Conservation (phyloP, 2,329 filamentous ascomycete species). For the Ophiostoma tasmaniense region DNA sequence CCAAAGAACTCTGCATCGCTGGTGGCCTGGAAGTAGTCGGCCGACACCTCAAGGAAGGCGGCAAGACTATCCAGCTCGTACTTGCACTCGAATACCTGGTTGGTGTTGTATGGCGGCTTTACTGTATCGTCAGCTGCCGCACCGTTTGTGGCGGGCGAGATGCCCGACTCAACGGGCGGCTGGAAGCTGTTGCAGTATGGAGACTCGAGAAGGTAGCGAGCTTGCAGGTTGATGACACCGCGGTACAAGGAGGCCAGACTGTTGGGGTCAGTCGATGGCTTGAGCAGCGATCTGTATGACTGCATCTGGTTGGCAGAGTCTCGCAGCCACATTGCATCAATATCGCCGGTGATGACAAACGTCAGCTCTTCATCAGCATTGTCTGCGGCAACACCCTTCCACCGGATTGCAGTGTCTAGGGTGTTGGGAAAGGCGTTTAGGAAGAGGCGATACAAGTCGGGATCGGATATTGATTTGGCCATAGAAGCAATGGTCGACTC, state of each 20-base stretch:
- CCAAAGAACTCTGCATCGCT: constrained; percentile 65
- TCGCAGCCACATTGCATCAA: constrained; percentile 31
- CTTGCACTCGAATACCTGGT: constrained; percentile 85
- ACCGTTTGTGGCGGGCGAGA: constrained; percentile 48
- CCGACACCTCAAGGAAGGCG: constrained; percentile 72
- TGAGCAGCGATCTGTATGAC: constrained; percentile 59
- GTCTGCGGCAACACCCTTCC: constrained; percentile 21
- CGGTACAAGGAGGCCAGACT: constrained; percentile 61
- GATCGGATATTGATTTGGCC: constrained; percentile 62
- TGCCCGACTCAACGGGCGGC: constrained; percentile 65
- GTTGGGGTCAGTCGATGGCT: constrained; percentile 39
- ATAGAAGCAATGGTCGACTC: constrained; percentile 68
- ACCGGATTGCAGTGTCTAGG: constrained; percentile 32
- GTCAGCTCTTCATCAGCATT: constrained; percentile 41
- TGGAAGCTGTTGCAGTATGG: constrained; percentile 96
- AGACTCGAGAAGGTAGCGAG: constrained; percentile 57
- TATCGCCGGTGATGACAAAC: constrained; percentile 48
- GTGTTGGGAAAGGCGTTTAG: constrained; percentile 68
- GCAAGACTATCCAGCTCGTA: constrained; percentile 90
- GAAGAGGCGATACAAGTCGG: constrained; percentile 64
- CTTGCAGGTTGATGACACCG: constrained; percentile 68
- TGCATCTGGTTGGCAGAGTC: constrained; percentile 58
- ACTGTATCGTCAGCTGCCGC: constrained; percentile 52
- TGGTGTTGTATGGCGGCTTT: constrained; percentile 57
- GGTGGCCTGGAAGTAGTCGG: constrained; percentile 70